Percentiles rank a stretch among this genome's conserved stretches.
These are phyloP conservation scores for Puccinia sorghi DNA, from an alignment of 1,284 basidiomycete genomes.

Conservation along the genomic window DNA sequence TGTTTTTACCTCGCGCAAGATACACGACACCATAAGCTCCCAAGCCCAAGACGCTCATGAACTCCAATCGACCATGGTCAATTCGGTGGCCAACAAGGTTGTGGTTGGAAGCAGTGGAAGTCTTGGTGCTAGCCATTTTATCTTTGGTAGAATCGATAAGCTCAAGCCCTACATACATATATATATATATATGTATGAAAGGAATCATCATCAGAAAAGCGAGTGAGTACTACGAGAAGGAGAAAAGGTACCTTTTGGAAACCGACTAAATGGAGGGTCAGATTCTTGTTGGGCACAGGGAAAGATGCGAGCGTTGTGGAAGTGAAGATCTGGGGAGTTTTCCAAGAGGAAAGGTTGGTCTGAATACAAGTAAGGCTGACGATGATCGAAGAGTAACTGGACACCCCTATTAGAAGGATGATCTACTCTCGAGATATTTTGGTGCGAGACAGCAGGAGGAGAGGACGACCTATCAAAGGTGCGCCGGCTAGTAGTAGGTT, in stretches of 20 bases:
- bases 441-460: neutral
- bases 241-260: conserved; percentile 29
- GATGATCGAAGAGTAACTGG: conserved; percentile 25
- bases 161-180: conserved; percentile 32
- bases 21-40: conserved; percentile 97
- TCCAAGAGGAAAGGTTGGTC: conserved; percentile 34
- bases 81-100: conserved; percentile 60
- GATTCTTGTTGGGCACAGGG: conserved; percentile 38
- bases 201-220: neutral
- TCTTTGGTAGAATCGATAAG: conserved; percentile 29
- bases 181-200: no score
- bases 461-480: conserved; percentile 6
- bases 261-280: conserved; percentile 31
- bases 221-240: neutral
- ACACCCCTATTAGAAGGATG: neutral
- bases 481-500: neutral
- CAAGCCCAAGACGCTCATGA: conserved; percentile 84
- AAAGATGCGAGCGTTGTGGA: conserved; percentile 19
- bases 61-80: conserved; percentile 66
- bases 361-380: conserved; percentile 36
- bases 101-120: conserved; percentile 50
- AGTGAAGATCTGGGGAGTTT: conserved; percentile 42
- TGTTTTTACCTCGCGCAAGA: conserved; percentile 67
- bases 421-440: neutral
- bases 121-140: conserved; percentile 32